Evolutionary conservation across 2,329 filamentous ascomycete genomes (phyloP).

Genomic region (Exophiala aquamarina): DNA sequence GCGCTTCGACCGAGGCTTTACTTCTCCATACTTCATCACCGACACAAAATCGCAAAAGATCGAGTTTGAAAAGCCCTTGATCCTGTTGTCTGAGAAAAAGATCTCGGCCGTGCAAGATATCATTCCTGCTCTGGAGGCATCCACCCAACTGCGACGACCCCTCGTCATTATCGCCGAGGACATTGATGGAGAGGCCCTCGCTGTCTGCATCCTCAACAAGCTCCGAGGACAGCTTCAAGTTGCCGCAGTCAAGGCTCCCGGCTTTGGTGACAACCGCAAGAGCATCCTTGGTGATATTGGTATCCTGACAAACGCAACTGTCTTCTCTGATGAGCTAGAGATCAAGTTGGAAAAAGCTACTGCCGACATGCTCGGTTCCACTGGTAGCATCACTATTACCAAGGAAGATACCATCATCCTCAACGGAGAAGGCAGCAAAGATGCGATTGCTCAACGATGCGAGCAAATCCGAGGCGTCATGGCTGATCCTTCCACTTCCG

Average conservation of each 20-base stretch:
- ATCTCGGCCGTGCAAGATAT: conserved; percentile 99
- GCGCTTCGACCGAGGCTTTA: conserved; percentile 98
- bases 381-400: conserved; percentile 98
- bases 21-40: conserved; percentile 99
- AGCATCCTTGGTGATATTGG: conserved; percentile 96
- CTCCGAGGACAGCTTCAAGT: conserved; percentile 99
- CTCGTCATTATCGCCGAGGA: conserved; percentile 99
- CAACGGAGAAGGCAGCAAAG: conserved; percentile 95
- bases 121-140: conserved; percentile 94
- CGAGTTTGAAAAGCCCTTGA: conserved; percentile 98
- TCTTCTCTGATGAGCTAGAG: conserved; percentile 98
- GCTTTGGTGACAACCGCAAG: conserved; percentile 99
- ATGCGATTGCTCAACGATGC: conserved; percentile 88
- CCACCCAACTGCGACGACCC: conserved; percentile 89
- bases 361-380: conserved; percentile 91
- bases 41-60: conserved; percentile 98
- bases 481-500: conserved; percentile 86
- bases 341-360: conserved; percentile 99
- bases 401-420: conserved; percentile 99
- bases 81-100: conserved; percentile 99
- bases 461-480: conserved; percentile 99
- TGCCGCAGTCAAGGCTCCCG: conserved; percentile 95
- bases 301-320: conserved; percentile 92
- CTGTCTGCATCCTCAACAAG: conserved; percentile 99
- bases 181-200: conserved; percentile 96